Percentiles rank a stretch among this genome's conserved stretches.
Evolutionary conservation across 164 flowering plant species (phyloP).

Genomic region (Cinnamomum micranthum): DNA sequence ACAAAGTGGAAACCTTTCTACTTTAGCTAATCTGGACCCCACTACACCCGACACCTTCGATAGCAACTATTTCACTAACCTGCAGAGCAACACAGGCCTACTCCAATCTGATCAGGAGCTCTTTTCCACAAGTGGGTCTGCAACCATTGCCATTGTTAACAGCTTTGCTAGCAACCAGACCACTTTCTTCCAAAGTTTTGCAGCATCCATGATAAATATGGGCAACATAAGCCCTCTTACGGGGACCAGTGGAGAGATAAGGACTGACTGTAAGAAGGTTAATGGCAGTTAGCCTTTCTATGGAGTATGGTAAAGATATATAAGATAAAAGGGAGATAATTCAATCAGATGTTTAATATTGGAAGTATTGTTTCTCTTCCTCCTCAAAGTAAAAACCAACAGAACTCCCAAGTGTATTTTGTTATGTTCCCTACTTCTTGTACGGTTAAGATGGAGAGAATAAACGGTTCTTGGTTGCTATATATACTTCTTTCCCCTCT

Average conservation of each 20-base stretch:
- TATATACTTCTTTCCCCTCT: no score
- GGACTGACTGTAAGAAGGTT: constrained; percentile 10
- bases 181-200: constrained; percentile 17
- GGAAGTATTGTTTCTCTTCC: no score
- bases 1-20: neutral
- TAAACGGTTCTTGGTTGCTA: no score
- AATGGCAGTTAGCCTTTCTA: constrained; percentile 1
- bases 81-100: constrained; percentile 15
- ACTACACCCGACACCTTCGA: constrained; percentile 13
- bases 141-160: constrained; percentile 17
- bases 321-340: no score
- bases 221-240: constrained; percentile 23
- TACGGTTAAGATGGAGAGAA: no score
- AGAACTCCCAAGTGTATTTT: no score
- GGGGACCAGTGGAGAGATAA: constrained; percentile 13
- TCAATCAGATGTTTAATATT: no score
- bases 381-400: no score
- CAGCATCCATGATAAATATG: constrained; percentile 18
- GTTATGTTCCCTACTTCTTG: no score
- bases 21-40: constrained; percentile 14
- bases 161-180: constrained; percentile 10
- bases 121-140: constrained; percentile 10
- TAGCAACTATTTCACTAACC: constrained; percentile 19
- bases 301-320: no score
- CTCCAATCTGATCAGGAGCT: constrained; percentile 19